These are phyloP conservation scores for Massarina eburnea DNA, from an alignment of 2,329 filamentous ascomycete species.

Conservation along the genomic window DNA sequence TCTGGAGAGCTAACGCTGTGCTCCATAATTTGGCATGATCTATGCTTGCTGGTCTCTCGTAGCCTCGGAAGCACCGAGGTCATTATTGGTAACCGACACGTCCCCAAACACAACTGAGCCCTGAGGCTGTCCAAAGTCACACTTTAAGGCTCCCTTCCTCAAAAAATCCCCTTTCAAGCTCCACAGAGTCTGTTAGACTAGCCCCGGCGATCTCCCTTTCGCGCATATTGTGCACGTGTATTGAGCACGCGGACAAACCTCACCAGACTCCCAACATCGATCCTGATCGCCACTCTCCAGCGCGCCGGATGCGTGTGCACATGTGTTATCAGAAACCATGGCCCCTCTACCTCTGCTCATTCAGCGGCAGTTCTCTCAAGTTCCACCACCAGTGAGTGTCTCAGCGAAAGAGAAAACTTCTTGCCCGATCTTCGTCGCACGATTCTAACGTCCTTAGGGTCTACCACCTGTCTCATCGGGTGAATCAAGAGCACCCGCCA, in stretches of 20 bases:
- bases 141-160: no score
- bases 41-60: neutral
- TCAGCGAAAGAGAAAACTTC: neutral
- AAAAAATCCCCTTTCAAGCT: no score
- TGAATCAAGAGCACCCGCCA: conserved; percentile 16
- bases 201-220: neutral
- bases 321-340: neutral
- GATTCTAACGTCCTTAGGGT: neutral
- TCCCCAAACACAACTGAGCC: no score
- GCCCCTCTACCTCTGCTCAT: neutral
- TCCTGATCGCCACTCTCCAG: neutral
- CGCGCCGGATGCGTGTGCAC: neutral
- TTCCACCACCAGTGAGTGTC: neutral
- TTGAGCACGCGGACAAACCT: no score
- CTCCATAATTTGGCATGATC: neutral
- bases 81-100: no score
- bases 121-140: no score
- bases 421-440: neutral
- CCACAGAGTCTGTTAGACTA: neutral
- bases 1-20: neutral
- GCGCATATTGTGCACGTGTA: neutral
- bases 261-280: neutral
- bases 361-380: neutral
- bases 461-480: conserved; percentile 2
- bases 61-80: neutral